These are phyloP conservation scores for Cercospora janseana DNA, from an alignment of 2,329 filamentous ascomycete species.

Conservation along the genomic window DNA sequence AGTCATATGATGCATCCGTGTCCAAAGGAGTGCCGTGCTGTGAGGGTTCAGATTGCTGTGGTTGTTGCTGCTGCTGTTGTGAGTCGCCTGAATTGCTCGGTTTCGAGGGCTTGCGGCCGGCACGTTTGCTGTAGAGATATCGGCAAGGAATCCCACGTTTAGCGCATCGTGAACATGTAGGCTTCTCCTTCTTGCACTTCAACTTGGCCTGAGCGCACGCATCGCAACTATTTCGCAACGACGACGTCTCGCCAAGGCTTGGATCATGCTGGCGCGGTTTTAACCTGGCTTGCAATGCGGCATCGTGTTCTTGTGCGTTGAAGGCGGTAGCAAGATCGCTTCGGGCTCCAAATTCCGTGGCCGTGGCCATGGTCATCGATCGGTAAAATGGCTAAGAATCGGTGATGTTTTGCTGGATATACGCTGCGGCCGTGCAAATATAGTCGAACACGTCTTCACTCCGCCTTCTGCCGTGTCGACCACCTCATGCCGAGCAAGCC, in stretches of 20 bases:
- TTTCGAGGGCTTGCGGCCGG: slow-evolving; percentile 1
- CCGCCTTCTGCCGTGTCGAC: no score
- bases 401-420: background rate
- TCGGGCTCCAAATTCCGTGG: background rate
- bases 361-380: no score
- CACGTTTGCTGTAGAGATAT: slow-evolving; percentile 2
- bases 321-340: background rate
- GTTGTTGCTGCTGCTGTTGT: background rate
- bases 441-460: no score
- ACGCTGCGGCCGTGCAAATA: background rate
- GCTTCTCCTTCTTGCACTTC: background rate
- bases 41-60: no score
- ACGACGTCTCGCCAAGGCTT: slow-evolving; percentile 1
- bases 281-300: no score
- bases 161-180: slow-evolving; percentile 1
- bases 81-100: background rate
- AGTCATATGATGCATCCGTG: background rate
- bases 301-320: background rate
- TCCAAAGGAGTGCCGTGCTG: background rate
- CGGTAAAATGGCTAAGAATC: no score
- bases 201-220: background rate
- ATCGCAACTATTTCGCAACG: slow-evolving; percentile 1
- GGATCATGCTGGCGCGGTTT: background rate
- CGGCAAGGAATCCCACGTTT: background rate
- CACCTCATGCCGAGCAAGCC: no score